Evolutionary conservation across 1,139 yeast genomes (phyloP).

Genomic region (Yamadazyma oceani): DNA sequence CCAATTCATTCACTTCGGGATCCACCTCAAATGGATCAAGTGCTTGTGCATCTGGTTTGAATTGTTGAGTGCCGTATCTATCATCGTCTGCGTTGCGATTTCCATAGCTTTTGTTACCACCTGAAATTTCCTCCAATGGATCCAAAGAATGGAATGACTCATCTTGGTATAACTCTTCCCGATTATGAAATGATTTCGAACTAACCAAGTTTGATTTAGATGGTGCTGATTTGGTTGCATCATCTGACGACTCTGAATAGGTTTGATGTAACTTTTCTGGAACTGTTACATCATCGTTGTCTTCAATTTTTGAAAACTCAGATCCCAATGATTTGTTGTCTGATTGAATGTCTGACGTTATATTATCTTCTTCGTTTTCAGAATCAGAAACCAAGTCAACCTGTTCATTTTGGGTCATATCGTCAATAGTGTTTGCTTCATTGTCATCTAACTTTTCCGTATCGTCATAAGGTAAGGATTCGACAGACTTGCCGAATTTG

Average conservation of each 20-base stretch:
- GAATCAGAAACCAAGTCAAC: no score
- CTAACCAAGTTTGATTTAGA: not conserved
- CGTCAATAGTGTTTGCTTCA: slow-evolving; percentile 2
- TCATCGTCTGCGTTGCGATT: slow-evolving; percentile 3
- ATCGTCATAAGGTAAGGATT: not conserved
- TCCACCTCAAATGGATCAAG: slow-evolving; percentile 11
- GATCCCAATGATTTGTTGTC: no score
- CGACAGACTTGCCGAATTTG: slow-evolving; percentile 10
- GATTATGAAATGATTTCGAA: slow-evolving; percentile 1
- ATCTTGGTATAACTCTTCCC: slow-evolving; percentile 1
- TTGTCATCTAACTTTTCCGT: slow-evolving; percentile 4
- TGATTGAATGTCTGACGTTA: no score
- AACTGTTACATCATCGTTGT: no score
- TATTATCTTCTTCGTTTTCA: no score
- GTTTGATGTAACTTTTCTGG: no score
- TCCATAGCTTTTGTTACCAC: not conserved
- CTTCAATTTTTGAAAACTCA: no score
- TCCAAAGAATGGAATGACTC: slow-evolving; percentile 8
- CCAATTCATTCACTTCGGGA: slow-evolving; percentile 14
- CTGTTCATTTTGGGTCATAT: not conserved
- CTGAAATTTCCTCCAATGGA: slow-evolving; percentile 6
- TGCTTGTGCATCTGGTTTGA: slow-evolving; percentile 2
- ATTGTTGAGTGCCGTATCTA: slow-evolving; percentile 1
- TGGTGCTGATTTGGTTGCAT: not conserved
- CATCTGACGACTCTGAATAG: no score